Evolutionary conservation across 345 rosid genomes (phyloP).

Genomic region (Eucalyptus regnans): DNA sequence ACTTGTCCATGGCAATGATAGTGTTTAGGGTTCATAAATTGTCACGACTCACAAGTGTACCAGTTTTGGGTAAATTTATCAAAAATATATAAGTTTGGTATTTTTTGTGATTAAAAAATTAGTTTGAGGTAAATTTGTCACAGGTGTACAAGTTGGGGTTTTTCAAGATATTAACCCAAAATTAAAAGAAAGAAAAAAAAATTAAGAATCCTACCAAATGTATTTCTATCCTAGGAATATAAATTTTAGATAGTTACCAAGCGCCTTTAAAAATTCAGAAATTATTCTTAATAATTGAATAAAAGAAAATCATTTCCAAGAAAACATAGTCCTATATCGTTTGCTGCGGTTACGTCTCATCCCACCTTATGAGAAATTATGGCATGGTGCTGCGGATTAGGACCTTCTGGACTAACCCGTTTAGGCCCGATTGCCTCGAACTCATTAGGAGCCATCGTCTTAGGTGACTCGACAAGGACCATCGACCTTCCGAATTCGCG

Average conservation of each 20-base stretch:
- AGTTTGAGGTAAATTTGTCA: no score
- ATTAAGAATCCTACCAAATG: no score
- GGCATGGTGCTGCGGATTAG: not conserved
- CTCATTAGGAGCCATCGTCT: not conserved
- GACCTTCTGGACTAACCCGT: not conserved
- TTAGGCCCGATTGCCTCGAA: not conserved
- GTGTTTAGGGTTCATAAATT: not conserved
- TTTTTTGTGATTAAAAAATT: no score
- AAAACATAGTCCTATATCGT: not conserved
- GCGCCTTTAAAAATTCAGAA: no score
- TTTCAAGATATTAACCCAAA: no score
- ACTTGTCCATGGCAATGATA: not conserved
- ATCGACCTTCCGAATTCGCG: not conserved
- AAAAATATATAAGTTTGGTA: rapidly evolving
- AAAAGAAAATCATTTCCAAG: no score
- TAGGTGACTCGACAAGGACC: not conserved
- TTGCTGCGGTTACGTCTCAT: not conserved
- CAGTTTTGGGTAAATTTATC: no score
- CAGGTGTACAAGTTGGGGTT: rapidly evolving
- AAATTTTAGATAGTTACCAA: no score
- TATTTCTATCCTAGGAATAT: no score
- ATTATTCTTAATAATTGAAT: no score
- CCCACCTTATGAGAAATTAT: not conserved
- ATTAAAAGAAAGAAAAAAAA: no score
- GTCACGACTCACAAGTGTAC: no score